Conservation (phyloP, 805 yeast species). For the Schizosaccharomyces octosporus region DNA sequence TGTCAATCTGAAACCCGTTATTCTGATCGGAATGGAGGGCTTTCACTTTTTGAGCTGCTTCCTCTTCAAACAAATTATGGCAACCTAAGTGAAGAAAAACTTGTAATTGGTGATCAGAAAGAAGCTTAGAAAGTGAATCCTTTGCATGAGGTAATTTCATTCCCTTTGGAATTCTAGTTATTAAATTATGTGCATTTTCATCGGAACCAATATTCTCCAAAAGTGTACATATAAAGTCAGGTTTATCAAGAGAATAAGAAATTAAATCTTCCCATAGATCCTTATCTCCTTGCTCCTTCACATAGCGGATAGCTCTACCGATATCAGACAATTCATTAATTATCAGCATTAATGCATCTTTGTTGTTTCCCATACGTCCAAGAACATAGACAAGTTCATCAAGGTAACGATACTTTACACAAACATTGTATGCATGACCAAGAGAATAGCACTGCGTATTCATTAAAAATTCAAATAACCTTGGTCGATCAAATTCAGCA, state of each 20-base stretch:
- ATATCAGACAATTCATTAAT: conserved; percentile 61
- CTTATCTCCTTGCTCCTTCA: conserved; percentile 35
- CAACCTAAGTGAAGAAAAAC: conserved; percentile 8
- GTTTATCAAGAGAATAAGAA: conserved; percentile 42
- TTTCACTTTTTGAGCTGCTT: neutral
- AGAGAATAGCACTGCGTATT: conserved; percentile 33
- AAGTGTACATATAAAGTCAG: conserved; percentile 52
- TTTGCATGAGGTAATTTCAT: conserved; percentile 43
- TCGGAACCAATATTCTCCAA: conserved; percentile 35
- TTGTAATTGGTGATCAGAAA: conserved; percentile 32
- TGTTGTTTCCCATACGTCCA: conserved; percentile 60
- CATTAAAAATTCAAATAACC: conserved; percentile 37
- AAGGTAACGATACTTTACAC: conserved; percentile 27
- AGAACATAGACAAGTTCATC: conserved; percentile 61
- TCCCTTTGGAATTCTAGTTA: conserved; percentile 36
- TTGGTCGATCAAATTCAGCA: conserved; percentile 31
- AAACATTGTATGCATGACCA: conserved; percentile 40
- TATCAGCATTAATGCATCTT: conserved; percentile 50
- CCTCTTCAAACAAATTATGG: neutral
- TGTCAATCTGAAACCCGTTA: too few species aligned
- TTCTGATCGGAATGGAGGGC: too few species aligned
- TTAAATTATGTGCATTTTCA: conserved; percentile 43
- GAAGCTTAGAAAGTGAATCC: conserved; percentile 32
- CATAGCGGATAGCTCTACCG: conserved; percentile 55
- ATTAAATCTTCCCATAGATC: conserved; percentile 66